These are phyloP conservation scores for Bipolaris bicolor DNA, from an alignment of 2,329 filamentous ascomycete species.

Conservation along the genomic window DNA sequence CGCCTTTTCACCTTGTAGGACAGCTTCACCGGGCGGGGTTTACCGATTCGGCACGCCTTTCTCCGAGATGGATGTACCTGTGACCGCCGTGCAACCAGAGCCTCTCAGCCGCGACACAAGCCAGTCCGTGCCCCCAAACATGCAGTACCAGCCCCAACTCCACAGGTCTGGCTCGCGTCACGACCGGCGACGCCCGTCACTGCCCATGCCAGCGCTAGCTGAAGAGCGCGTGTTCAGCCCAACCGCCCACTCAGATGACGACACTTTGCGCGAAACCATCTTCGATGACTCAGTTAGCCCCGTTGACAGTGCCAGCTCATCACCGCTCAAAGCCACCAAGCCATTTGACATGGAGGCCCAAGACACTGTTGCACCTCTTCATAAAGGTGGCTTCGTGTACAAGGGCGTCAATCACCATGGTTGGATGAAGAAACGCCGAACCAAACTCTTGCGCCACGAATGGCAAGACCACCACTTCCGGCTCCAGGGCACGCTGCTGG, in stretches of 20 bases:
- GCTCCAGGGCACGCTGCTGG: slow-evolving; percentile 66
- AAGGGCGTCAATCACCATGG: slow-evolving; percentile 73
- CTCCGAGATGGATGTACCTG: slow-evolving; percentile 87
- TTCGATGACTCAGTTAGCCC: slow-evolving; percentile 30
- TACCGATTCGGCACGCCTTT: slow-evolving; percentile 86
- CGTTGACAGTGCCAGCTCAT: slow-evolving; percentile 38
- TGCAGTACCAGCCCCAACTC: slow-evolving; percentile 71
- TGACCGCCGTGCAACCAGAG: slow-evolving; percentile 73
- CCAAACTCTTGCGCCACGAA: slow-evolving; percentile 85
- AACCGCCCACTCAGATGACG: slow-evolving; percentile 42
- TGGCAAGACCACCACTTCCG: slow-evolving; percentile 94
- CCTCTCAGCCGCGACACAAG: slow-evolving; percentile 79
- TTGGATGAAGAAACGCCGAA: slow-evolving; percentile 94
- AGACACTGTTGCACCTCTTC: slow-evolving; percentile 34
- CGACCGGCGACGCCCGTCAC: slow-evolving; percentile 67
- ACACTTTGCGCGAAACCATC: slow-evolving; percentile 43
- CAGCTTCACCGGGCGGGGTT: slow-evolving; percentile 63
- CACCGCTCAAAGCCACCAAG: slow-evolving; percentile 40
- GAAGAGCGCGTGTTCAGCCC: slow-evolving; percentile 63
- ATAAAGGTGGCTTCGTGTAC: slow-evolving; percentile 48
- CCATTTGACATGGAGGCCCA: slow-evolving; percentile 26
- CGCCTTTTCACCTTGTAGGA: slow-evolving; percentile 55
- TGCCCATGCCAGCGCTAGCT: slow-evolving; percentile 72
- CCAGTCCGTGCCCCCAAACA: slow-evolving; percentile 92
- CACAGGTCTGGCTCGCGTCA: slow-evolving; percentile 53